Evolutionary conservation across 164 flowering plant genomes (phyloP), one percentile per base, ranked within the genome.

Genomic region (Akebia trifoliata): DNA sequence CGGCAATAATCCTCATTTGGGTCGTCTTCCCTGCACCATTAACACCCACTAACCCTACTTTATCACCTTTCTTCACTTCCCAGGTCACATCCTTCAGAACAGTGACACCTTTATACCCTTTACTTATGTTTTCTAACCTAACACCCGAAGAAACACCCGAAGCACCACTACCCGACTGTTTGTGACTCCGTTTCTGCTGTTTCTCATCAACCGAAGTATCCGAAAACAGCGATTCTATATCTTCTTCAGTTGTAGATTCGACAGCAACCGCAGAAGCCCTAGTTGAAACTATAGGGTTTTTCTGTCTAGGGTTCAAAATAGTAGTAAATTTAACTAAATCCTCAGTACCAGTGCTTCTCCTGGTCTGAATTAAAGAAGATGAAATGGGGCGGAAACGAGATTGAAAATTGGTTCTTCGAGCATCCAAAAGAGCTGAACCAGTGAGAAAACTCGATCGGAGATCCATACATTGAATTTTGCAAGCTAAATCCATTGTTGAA

Each of bases 21-120:
- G 99, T 94, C 8, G 99, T 94, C 59, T 94, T 94, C 32, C 99
- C 99, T 0, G 97, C 96, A 1, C 99, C 99, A 68, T 94, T 94
- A 2, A 94, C 96, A 10, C 99, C 99, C 0, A 94, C 99, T 42
- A 94, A 68, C 1, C 99, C 99, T 2, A 94, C 97, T 50, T 94
- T 94, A 61, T 94, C 95, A 9, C 97, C 91, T 31, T 81, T 90
- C 57, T 94, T 94, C 70, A 94, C 99, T 54, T 90, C 99, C 99
- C 99, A 94, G 28, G 63, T 84, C 58, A 94, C 88, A 57, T 90
- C 74, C 50, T 80, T 86, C 75, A 94, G 62, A 43, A 94, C 83
- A 22, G 97, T 86, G 53, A 76, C 84, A 0, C 97, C 97, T 68
- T 88, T 85, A 59, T 78, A 94, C 50, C 76, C 73, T 68, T 94